Evolutionary conservation across 208 protist species (phyloP), one percentile per base, ranked within the genome.

Genomic region (Blechomonas ayalai): DNA sequence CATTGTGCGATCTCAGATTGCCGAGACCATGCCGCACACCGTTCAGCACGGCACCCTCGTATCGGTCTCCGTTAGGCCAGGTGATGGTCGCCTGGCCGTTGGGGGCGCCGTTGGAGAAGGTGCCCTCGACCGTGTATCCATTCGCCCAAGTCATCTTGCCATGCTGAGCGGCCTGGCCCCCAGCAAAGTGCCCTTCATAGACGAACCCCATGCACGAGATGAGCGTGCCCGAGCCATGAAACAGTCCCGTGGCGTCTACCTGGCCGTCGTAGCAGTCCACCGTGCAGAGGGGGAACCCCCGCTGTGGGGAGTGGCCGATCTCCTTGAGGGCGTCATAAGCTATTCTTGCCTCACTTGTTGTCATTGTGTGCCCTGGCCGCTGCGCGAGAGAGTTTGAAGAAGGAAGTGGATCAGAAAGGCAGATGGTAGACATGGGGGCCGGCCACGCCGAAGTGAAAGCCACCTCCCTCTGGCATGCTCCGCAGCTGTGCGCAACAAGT

Each of bases 11-110:
- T 9, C 52, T 60, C 3, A 92, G 53, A 22, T 38, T 67, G 16
- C 92, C 91, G 36, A 43, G n/a, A 16, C 91, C 91, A 52, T 95
- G 68, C 31, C 80, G 70, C 18, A 90, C 67, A 25, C 74, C 74
- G 35, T 82, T 59, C 16, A 61, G 29, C 9, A 92, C 55, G 3
- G 76, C 50, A 2, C 82, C 82, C 15, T 52, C 46, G 53, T 93
- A 92, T 15, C 26, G 15, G 38, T 86, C 79, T 3, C 77, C 74
- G 41, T 70, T 87, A 2, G 75, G 48, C 76, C 80, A 91, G 13
- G 38, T 52, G 38, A 92, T 60, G 22, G 44, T 24, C 26, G 61
- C 72, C 2, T 25, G 42, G 3, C 73, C 73, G 34, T 69, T 57
- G 13, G 52, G 44, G 1, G 44, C 4, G 20, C 47, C 56, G 15